Evolutionary conservation across 2,329 filamentous ascomycete species (phyloP).

Genomic region (Clarireedia hainanense): DNA sequence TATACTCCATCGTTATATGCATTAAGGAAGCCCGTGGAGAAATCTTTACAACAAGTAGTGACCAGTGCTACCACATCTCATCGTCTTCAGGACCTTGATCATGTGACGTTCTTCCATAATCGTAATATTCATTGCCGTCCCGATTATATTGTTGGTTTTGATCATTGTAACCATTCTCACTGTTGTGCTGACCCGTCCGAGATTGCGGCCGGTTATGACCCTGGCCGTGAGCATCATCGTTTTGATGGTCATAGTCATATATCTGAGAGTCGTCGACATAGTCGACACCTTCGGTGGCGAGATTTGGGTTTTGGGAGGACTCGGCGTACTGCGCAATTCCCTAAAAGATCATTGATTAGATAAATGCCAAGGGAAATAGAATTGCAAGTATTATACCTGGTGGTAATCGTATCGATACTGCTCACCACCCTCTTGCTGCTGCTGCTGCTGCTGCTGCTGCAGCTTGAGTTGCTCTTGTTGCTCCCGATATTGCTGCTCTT

Average conservation of each 20-base stretch:
- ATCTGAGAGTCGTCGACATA: constrained; percentile 42
- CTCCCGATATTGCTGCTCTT: constrained; percentile 29
- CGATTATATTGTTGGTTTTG: constrained; percentile 25
- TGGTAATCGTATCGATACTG: constrained; percentile 32
- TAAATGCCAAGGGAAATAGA: not conserved
- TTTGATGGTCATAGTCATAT: constrained; percentile 40
- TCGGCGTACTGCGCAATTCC: constrained; percentile 31
- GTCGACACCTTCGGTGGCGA: constrained; percentile 30
- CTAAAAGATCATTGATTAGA: constrained; percentile 12
- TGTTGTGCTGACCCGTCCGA: constrained; percentile 26
- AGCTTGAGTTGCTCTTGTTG: constrained; percentile 26
- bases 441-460: constrained; percentile 23
- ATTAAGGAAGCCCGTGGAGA: constrained; percentile 13
- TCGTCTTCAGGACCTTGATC: constrained; percentile 22
- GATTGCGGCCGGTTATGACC: constrained; percentile 27
- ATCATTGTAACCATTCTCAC: constrained; percentile 26
- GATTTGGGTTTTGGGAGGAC: constrained; percentile 24
- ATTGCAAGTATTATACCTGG: constrained; percentile 21
- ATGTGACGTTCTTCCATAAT: constrained; percentile 19
- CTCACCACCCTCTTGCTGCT: constrained; percentile 28
- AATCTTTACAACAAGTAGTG: not conserved
- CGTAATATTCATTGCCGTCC: constrained; percentile 26
- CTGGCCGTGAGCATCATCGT: constrained; percentile 28
- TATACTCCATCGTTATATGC: constrained; percentile 29
- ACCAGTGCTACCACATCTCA: constrained; percentile 28